These are phyloP conservation scores for Microbotryum saponariae DNA, from an alignment of 1,284 basidiomycete species.

Conservation along the genomic window DNA sequence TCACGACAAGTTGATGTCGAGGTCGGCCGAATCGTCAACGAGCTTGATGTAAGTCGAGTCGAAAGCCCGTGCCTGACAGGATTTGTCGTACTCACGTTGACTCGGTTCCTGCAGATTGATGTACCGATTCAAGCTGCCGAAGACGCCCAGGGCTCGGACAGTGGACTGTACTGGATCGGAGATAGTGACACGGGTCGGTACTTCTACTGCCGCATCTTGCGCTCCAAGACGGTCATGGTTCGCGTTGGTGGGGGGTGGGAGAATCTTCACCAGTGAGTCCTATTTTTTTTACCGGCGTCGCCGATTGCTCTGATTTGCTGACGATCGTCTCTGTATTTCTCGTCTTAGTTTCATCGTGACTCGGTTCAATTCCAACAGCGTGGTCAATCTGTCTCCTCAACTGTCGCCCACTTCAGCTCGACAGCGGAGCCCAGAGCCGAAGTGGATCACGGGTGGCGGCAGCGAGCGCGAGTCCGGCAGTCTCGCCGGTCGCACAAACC, in stretches of 20 bases:
- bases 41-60: constrained; percentile 56
- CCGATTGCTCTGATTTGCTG: too few species aligned
- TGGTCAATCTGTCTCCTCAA: too few species aligned
- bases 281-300: too few species aligned
- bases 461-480: too few species aligned
- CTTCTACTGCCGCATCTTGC: constrained; percentile 81
- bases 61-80: not conserved
- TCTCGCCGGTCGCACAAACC: too few species aligned
- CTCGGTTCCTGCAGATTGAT: constrained; percentile 42
- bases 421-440: too few species aligned
- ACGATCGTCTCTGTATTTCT: too few species aligned
- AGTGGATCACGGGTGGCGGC: too few species aligned
- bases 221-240: constrained; percentile 91
- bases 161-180: constrained; percentile 92
- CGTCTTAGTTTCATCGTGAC: too few species aligned
- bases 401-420: too few species aligned
- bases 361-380: too few species aligned
- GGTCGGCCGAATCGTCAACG: constrained; percentile 81
- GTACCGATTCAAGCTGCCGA: constrained; percentile 74
- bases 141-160: constrained; percentile 80
- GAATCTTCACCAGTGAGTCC: too few species aligned
- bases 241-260: constrained; percentile 29
- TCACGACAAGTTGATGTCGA: constrained; percentile 85
- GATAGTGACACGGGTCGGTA: constrained; percentile 64
- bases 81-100: not conserved